Base-by-base conservation (phyloP, 2,329 filamentous ascomycete genomes). In the Colletotrichum noveboracense region DNA sequence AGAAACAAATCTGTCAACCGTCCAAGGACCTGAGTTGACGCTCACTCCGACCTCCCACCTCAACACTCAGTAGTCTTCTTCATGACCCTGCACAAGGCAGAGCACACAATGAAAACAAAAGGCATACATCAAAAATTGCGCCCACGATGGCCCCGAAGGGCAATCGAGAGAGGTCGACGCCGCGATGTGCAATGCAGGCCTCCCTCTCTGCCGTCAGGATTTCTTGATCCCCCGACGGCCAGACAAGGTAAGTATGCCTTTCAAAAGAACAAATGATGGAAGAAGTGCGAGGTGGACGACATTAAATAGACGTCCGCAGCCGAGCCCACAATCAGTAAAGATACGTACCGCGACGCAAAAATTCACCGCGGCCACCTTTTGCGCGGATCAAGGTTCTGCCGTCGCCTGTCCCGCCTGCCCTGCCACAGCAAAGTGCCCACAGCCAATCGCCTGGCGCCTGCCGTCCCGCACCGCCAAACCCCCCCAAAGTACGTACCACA, bases 111-210 rank as follows among this genome's bases (percentile, higher is more conserved):
- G 73, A 74, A 76, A 77, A 77, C 34, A 24, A 61, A 61, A 58
- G 61, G 48, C 55, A 61, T 32, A 70, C 65, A 76, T 76, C 75
- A 74, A 76, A 70, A 76, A 74, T 74, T 71, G 12, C 70, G 67
- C 38, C 58, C 64, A 48, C 73, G 70, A 76, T 55, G 76, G 73
- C 66, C 76, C 77, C 72, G 65, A 71, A 74, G 73, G 74, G 28
- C 73, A 76, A 77, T 77, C 70, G 72, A 74, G 38, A 71, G 38
- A 60, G 73, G 66, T 64, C 61, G 66, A 74, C 75, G 64, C 76
- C 71, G 67, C 67, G 86, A 81, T 87, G 87, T 89, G 87, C 87
- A 87, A 88, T 89, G 87, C 87, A 89, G 87, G 86, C 84, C 83
- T 84, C 81, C 85, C 84, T 79, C 79, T 81, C 84, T 88, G 84